Conservation (phyloP, 805 yeast genomes). For the Pichia eremophila region DNA sequence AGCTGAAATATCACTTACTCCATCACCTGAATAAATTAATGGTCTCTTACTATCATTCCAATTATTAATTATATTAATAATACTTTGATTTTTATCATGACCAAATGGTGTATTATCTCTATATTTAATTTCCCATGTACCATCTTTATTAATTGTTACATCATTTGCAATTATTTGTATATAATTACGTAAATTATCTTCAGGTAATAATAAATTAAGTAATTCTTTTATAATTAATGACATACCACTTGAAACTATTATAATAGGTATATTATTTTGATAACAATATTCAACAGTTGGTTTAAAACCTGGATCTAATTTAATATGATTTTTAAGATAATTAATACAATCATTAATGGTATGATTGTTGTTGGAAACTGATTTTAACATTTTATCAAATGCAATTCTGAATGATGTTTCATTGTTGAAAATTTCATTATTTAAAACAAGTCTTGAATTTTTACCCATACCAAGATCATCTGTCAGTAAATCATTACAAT, state of each 20-base stretch:
- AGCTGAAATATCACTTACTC: slow-evolving; percentile 90
- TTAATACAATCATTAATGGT: slow-evolving; percentile 71
- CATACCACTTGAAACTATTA: slow-evolving; percentile 92
- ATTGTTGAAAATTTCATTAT: slow-evolving; percentile 64
- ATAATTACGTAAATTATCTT: slow-evolving; percentile 49
- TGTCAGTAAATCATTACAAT: slow-evolving; percentile 85
- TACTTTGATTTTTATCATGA: slow-evolving; percentile 86
- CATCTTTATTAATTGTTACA: slow-evolving; percentile 26
- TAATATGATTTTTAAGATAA: slow-evolving; percentile 49
- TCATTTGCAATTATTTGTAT: slow-evolving; percentile 75
- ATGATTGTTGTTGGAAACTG: slow-evolving; percentile 43
- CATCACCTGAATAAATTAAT: slow-evolving; percentile 94
- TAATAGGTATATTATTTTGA: slow-evolving; percentile 63
- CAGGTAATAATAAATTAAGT: slow-evolving; percentile 41
- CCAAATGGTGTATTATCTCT: slow-evolving; percentile 85
- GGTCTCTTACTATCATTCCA: slow-evolving; percentile 38
- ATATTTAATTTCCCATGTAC: slow-evolving; percentile 74
- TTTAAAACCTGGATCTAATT: slow-evolving; percentile 86
- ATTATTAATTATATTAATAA: slow-evolving; percentile 37
- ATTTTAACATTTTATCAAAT: slow-evolving; percentile 74
- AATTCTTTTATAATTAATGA: slow-evolving; percentile 78
- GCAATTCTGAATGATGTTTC: slow-evolving; percentile 70
- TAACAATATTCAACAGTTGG: slow-evolving; percentile 74
- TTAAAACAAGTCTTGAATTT: slow-evolving; percentile 53
- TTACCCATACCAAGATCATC: slow-evolving; percentile 84